phyloP scores from a whole-genome alignment of 805 yeast species.

The Metschnikowia drakensbergensis region DNA sequence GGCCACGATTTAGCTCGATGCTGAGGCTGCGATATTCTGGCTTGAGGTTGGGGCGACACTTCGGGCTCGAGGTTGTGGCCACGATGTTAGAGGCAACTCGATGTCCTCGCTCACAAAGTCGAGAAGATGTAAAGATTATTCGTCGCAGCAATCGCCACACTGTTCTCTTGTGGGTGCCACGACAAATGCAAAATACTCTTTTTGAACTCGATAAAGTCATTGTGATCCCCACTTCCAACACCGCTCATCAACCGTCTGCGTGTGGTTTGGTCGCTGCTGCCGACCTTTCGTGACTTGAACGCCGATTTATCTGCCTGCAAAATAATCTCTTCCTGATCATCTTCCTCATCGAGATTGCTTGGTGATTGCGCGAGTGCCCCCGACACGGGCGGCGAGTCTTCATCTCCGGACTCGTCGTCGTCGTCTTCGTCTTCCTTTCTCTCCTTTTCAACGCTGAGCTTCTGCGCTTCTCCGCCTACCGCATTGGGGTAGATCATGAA shows the following conservation, averaged over 20 bases:
- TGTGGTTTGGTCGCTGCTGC: slow-evolving; percentile 36
- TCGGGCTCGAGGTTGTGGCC: too few relatives aligned
- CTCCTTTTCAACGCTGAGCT: slow-evolving; percentile 1
- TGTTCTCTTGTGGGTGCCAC: slow-evolving; percentile 97
- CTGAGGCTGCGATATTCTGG: too few relatives aligned
- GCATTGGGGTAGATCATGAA: slow-evolving; percentile 95
- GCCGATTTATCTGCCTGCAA: slow-evolving; percentile 98
- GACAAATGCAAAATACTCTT: slow-evolving; percentile 91
- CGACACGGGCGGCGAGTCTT: slow-evolving; percentile 25
- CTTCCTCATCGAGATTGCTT: slow-evolving; percentile 28
- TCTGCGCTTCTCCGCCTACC: slow-evolving; percentile 26
- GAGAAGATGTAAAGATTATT: slow-evolving; percentile 87
- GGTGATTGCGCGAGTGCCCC: slow-evolving; percentile 33
- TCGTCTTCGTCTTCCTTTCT: slow-evolving; percentile 28
- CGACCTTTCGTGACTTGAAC: slow-evolving; percentile 72
- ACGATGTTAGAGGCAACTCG: too few relatives aligned
- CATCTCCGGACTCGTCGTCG: slow-evolving; percentile 40
- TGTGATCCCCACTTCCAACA: slow-evolving; percentile 52
- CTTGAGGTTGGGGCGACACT: too few relatives aligned
- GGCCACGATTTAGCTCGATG: too few relatives aligned
- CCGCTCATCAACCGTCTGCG: slow-evolving; percentile 51
- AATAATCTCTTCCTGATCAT: slow-evolving; percentile 56
- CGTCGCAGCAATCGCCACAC: slow-evolving; percentile 97
- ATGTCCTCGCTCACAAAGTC: slow-evolving; percentile 44
- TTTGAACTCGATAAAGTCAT: slow-evolving; percentile 82